Percentiles rank a stretch among this genome's conserved stretches.
These are phyloP conservation scores for Trichoderma sp. DNA, from an alignment of 2,329 filamentous ascomycete genomes.

Conservation along the genomic window DNA sequence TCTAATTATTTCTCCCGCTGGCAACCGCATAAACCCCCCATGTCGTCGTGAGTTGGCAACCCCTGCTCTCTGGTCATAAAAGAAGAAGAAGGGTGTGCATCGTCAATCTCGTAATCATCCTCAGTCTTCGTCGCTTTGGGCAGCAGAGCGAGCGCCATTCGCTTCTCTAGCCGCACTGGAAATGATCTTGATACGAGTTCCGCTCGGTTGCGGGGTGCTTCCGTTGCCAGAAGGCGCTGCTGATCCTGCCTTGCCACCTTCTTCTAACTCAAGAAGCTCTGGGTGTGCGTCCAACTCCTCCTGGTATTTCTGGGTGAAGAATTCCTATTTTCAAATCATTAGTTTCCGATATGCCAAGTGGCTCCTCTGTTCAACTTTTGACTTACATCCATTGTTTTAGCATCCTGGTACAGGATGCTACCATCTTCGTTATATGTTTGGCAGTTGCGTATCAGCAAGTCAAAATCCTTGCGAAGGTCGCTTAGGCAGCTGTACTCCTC, in stretches of 20 bases:
- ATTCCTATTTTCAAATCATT: slow-evolving; percentile 48
- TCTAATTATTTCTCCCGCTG: slow-evolving; percentile 4
- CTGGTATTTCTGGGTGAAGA: slow-evolving; percentile 53
- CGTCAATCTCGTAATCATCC: slow-evolving; percentile 10
- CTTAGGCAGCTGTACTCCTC: slow-evolving; percentile 82
- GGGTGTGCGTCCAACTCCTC: slow-evolving; percentile 53
- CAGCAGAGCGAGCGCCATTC: slow-evolving; percentile 39
- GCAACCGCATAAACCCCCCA: slow-evolving; percentile 6
- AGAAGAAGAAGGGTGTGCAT: background rate
- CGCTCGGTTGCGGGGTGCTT: slow-evolving; percentile 63
- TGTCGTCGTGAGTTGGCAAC: slow-evolving; percentile 11
- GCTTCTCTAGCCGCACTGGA: slow-evolving; percentile 39
- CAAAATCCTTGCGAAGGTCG: slow-evolving; percentile 80
- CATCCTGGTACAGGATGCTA: slow-evolving; percentile 87
- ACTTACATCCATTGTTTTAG: slow-evolving; percentile 85
- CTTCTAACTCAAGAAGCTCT: slow-evolving; percentile 56
- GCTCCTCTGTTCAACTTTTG: background rate
- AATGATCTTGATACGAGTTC: slow-evolving; percentile 69
- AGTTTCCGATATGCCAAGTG: slow-evolving; percentile 24
- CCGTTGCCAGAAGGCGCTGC: slow-evolving; percentile 54
- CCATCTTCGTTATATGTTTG: slow-evolving; percentile 96
- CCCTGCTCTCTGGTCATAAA: slow-evolving; percentile 3
- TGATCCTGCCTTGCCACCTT: slow-evolving; percentile 39
- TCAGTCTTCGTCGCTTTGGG: slow-evolving; percentile 55
- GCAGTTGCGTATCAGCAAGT: slow-evolving; percentile 83